Evolutionary conservation across 1,139 yeast species (phyloP), one percentile per base, ranked within the genome.

Genomic region (Diutina siamensis): DNA sequence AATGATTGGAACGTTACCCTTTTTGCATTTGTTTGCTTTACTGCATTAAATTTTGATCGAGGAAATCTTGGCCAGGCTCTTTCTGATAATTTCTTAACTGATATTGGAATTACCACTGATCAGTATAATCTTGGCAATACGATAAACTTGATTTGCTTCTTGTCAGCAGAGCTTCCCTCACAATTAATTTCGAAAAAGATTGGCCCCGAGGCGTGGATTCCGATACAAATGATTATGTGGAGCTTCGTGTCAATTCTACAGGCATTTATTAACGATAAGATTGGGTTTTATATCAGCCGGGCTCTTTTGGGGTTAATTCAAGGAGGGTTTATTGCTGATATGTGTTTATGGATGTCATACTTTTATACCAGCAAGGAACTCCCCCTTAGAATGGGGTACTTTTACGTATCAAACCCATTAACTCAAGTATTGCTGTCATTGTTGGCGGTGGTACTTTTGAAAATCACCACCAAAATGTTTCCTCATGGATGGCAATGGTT

Each of bases 41-140:
- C 61, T 2, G 63, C 65, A 3, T 59, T 64, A 51, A 58, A 64
- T 44, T 58, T 63, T 46, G 67, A 63, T 50, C 55, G 68, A 51
- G 53, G 56, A 46, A 63, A 63, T 45, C 47, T 64, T 46, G 45
- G 46, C 21, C 66, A 62, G 49, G 68, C 67, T 1, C 54, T 60
- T 22, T 50, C 65, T 7, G 65, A 61, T 48, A 56, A 60, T 46
- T 52, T 64, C 48, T 55, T 64, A 44, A 51, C 49, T 3, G 67
- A 63, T 49, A 53, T 63, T 46, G 50, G 51, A 2, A 42, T 64
- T 50, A 58, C 58, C 31, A 62, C 66, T 27, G 55, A 61, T 49
- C 63, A 63, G 48, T 57, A 55, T 48, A 64, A 64, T 46, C 49
- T 58, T 18, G 68, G 67, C 12, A 55, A 55, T 22, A 63, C 67